Evolutionary conservation across 192 early-diverging fungal species (phyloP), one percentile per base, ranked within the genome.

Genomic region (Pecoramyces ruminantium): DNA sequence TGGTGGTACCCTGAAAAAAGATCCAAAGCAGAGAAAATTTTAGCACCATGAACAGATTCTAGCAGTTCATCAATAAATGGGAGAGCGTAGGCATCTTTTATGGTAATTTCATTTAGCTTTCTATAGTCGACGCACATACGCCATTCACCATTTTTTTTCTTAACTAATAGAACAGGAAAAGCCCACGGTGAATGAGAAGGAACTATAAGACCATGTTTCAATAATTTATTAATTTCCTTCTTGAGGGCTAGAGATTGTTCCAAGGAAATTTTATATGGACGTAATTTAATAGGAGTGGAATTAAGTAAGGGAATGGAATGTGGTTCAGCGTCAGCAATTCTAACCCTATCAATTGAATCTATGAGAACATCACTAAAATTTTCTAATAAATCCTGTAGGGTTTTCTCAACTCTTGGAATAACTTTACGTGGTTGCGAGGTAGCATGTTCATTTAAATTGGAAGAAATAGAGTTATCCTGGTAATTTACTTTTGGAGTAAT

Each of bases 51-150:
- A 0, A 88, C 79, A 0, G 77, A 42, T 21, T 85, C 84, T 11
- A 92, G 58, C 4, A 85, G 27, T 3, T 90, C 85, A 9, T 88
- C 82, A 28, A 91, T 88, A 29, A 83, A 29, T 3, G 90, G 90
- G 13, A 91, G 78, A 5, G 89, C 87, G 67, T 88, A 89, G 16
- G 81, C 82, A 79, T 93, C 85, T 42, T 83, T 67, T n/a, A n/a
- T n/a, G n/a, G 89, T 91, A 0, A 85, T 29, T 14, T 9, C 78
- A 81, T 91, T 92, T 13, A 93, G 78, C 11, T 83, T 86, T 29
- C 88, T 79, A 78, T 89, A 92, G 77, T 91, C 87, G 0, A 91
- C 58, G 42, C 89, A 90, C 34, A 89, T 78, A 0, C 86, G 79
- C 27, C 90, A 13, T 8, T 80, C 77, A 15, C 88, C 88, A 77